phyloP scores from a whole-genome alignment of 2,329 filamentous ascomycete genomes.

The Clonostachys rhizophaga region DNA sequence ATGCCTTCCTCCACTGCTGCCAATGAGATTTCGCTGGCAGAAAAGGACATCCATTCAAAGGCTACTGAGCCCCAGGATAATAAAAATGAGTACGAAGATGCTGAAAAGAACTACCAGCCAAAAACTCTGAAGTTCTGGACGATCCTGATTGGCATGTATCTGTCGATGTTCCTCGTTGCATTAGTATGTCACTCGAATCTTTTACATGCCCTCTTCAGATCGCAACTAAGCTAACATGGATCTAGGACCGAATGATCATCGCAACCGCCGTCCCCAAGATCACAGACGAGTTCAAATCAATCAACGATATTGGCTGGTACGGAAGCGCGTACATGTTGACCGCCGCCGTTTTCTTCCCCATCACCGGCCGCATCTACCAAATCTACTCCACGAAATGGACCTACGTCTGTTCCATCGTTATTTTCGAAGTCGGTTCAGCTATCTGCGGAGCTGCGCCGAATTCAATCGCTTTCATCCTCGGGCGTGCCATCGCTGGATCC shows the following conservation, averaged over 20 bases:
- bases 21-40: too few species aligned
- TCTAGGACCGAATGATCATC: background rate
- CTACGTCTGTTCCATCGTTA: constrained; percentile 2
- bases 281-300: constrained; percentile 44
- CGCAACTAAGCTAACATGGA: background rate
- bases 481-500: constrained; percentile 24
- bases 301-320: constrained; percentile 58
- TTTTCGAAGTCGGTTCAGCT: constrained; percentile 18
- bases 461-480: constrained; percentile 21
- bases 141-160: constrained; percentile 41
- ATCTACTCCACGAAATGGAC: constrained; percentile 41
- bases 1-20: too few species aligned
- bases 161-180: constrained; percentile 52
- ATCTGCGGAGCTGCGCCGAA: constrained; percentile 19
- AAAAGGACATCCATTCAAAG: too few species aligned
- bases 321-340: constrained; percentile 56
- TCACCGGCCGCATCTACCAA: constrained; percentile 46
- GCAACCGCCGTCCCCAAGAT: constrained; percentile 41
- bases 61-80: too few species aligned
- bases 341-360: constrained; percentile 46
- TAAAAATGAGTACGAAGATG: constrained; percentile 9
- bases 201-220: background rate
- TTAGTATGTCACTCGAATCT: background rate
- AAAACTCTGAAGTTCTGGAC: constrained; percentile 52
- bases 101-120: constrained; percentile 41